Evolutionary conservation across 805 yeast genomes (phyloP), one percentile per base, ranked within the genome.

Genomic region (Kodamaea nitidulidarum): DNA sequence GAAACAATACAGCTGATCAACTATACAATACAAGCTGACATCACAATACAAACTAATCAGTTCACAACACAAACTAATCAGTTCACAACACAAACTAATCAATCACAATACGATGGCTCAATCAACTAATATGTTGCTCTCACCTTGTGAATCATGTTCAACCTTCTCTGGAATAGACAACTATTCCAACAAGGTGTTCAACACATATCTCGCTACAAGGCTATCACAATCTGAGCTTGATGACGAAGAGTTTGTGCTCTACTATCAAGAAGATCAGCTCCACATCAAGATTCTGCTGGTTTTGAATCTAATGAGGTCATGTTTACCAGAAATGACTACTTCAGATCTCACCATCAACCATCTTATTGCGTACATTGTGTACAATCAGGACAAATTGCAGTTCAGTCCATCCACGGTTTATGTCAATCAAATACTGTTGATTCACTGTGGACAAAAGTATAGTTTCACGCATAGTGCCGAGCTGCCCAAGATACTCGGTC

Each of bases 101-200:
- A 4, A 9, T 25, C 28, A 25, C 28, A 25, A 25, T n/a, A 25
- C n/a, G n/a, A n/a, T n/a, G n/a, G n/a, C n/a, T n/a, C n/a, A n/a
- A n/a, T n/a, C n/a, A n/a, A n/a, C n/a, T n/a, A n/a, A 21, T 7
- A 25, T 25, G 27, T 25, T n/a, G 12, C 27, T 25, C 10, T 25
- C 27, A 3, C 56, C 56, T 16, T 50, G 56, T 25, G 55, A 50
- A 8, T 53, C 57, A 27, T 44, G 54, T 30, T 14, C 44, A 7
- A 53, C 57, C 5, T 37, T 48, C 20, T 31, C 24, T 12, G 20
- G 35, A 17, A 35, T 41, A 18, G 25, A 32, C 24, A 35, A 27
- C 18, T 45, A 29, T 41, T 37, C 46, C 41, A 27, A 40, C 24
- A 33, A 38, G 18, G 21, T 47, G n/a, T 16, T 44, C 32, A 30